Conservation (phyloP, 352 stramenopile species). For the Globisporangium polare region DNA sequence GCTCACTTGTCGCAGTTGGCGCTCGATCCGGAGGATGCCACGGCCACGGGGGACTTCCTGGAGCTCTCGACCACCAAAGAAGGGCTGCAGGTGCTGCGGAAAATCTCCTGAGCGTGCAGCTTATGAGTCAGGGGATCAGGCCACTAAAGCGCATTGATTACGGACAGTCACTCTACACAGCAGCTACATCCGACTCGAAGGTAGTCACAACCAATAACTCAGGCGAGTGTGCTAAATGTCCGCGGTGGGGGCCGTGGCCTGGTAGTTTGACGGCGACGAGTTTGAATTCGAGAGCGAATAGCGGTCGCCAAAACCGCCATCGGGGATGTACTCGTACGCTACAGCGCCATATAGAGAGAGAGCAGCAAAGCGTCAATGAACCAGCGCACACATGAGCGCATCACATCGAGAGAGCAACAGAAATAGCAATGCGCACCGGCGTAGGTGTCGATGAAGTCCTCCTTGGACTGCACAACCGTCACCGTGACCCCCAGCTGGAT, state of each 20-base stretch:
- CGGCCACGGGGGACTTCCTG: conserved; percentile 37
- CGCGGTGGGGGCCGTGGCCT: conserved; percentile 49
- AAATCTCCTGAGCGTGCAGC: conserved; percentile 26
- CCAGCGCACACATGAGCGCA: not conserved
- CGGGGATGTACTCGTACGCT: conserved; percentile 85
- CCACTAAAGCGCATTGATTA: not conserved
- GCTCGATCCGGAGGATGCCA: conserved; percentile 32
- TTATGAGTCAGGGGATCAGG: not conserved
- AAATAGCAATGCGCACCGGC: conserved; percentile 46
- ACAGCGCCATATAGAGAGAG: not conserved
- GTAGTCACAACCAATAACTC: too few relatives aligned
- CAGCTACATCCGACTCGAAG: conserved; percentile 1
- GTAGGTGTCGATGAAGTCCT: conserved; percentile 85
- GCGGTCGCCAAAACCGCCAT: conserved; percentile 44
- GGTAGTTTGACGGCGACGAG: conserved; percentile 52
- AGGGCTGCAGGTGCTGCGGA: conserved; percentile 55
- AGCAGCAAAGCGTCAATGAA: not conserved
- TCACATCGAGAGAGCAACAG: not conserved
- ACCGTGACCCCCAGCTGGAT: conserved; percentile 60
- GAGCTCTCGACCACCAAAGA: conserved; percentile 38
- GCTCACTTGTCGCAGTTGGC: conserved; percentile 35
- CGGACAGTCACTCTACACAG: not conserved
- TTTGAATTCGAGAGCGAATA: conserved; percentile 34
- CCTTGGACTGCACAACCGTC: conserved; percentile 66
- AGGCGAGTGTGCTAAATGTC: conserved; percentile 38